Evolutionary conservation across 2,329 filamentous ascomycete species (phyloP).

Genomic region (Helicocarpus griseus): DNA sequence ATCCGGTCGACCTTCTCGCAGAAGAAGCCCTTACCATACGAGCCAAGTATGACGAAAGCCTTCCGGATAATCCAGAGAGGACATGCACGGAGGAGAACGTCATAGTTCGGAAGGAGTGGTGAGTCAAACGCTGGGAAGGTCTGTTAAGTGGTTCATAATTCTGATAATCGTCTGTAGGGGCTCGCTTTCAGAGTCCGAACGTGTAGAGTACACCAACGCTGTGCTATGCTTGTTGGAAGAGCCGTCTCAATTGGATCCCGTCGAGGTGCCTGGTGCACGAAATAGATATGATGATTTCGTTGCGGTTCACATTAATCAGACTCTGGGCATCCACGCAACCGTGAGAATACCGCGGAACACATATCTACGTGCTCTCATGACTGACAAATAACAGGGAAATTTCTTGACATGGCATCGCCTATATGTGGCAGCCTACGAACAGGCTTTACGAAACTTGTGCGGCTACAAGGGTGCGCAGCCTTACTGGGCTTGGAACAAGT

Average conservation of each 20-base stretch:
- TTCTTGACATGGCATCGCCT: conserved; percentile 29
- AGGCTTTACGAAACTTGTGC: conserved; percentile 28
- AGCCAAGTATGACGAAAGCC: neutral
- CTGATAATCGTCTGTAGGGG: neutral
- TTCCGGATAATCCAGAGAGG: neutral
- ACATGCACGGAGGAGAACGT: neutral
- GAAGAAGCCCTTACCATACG: neutral
- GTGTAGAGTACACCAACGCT: conserved; percentile 6
- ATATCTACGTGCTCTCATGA: neutral
- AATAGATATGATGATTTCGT: conserved; percentile 8
- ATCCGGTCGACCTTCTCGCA: neutral
- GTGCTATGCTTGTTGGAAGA: conserved; percentile 7
- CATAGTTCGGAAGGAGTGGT: conserved; percentile 2
- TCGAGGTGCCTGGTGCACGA: conserved; percentile 4
- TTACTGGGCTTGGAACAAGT: conserved; percentile 33
- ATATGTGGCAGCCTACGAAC: conserved; percentile 26
- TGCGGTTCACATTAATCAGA: conserved; percentile 7
- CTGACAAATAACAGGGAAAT: neutral
- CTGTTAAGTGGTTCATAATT: neutral
- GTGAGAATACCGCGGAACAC: neutral
- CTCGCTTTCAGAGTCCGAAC: conserved; percentile 1
- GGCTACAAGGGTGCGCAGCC: conserved; percentile 34
- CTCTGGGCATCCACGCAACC: conserved; percentile 5
- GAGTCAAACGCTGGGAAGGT: neutral
- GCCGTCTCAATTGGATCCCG: neutral